Evolutionary conservation across 345 rosid species (phyloP), one percentile per base, ranked within the genome.

Genomic region (Acer negundo): DNA sequence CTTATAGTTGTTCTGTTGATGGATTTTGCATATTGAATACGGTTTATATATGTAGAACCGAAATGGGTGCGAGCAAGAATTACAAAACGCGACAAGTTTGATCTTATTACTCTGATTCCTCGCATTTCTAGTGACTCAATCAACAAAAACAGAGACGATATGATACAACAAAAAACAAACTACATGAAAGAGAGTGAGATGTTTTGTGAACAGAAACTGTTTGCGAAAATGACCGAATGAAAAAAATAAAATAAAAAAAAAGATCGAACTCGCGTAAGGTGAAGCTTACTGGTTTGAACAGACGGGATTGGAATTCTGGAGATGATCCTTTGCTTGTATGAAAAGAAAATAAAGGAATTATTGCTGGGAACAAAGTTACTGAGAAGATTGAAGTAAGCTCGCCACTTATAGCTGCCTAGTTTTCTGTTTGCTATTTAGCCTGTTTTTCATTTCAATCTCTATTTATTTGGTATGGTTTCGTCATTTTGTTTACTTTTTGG

Each of bases 191-290:
- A 15, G n/a, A 24, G 28, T 44, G 84, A 10, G 49, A 44, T 7
- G 49, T 44, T 44, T 44, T 8, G 3, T 1, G 49, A 58, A 55
- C 70, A 80, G 40, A 63, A 81, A 56, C 55, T 80, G 86, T 82
- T 85, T 55, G 87, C n/a, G 58, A 55, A 78, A 86, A 82, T 77
- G 85, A 67, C 86, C 26, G 68, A 80, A 22, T 19, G 76, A 84
- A 70, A 26, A 11, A 15, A 23, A 62, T 7, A 4, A 71, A 0
- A 12, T 1, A 69, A 26, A 6, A 15, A 44, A 44, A n/a, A 2
- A 71, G 1, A 12, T 1, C 0, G 12, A 10, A 67, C 15, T 3
- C 44, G 1, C n/a, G 1, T 6, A 2, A 2, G 3, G 22, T 10
- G 28, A n/a, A 71, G 56, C 75, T 28, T 55, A 71, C 75, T 28